Percentiles rank a stretch among this genome's conserved stretches.
Conservation (phyloP, 257 asterid species). For the Anisodus acutangulus region DNA sequence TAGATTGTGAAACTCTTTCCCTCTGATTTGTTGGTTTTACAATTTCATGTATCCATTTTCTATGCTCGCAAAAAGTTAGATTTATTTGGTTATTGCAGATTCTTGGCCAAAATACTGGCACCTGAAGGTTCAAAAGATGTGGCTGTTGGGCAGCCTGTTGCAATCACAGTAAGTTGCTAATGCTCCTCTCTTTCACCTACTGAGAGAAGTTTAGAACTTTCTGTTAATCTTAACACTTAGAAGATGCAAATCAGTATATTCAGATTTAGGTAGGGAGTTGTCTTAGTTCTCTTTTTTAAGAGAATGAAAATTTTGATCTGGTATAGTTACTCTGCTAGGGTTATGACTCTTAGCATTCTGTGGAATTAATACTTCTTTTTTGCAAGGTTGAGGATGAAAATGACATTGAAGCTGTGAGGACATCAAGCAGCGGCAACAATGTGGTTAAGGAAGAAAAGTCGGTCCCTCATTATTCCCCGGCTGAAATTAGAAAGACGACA, state of each 20-base stretch:
- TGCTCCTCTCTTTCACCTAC: background rate
- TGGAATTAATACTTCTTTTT: conserved; percentile 40
- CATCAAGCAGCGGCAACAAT: conserved; percentile 51
- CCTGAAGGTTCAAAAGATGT: conserved; percentile 97
- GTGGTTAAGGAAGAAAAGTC: conserved; percentile 57
- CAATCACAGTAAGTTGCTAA: conserved; percentile 74
- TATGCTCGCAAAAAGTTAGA: background rate
- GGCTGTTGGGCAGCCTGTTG: conserved; percentile 93
- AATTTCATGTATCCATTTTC: background rate
- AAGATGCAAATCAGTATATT: conserved; percentile 20
- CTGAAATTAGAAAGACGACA: conserved; percentile 48
- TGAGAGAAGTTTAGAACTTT: conserved; percentile 9
- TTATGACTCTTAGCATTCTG: conserved; percentile 24
- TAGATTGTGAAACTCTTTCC: background rate
- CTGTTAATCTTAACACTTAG: background rate
- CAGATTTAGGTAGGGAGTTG: background rate
- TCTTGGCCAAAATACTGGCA: conserved; percentile 85
- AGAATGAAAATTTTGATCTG: background rate
- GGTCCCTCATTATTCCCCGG: conserved; percentile 44
- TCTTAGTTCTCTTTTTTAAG: background rate
- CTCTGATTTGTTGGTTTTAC: background rate
- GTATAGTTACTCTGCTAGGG: background rate
- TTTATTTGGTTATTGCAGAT: conserved; percentile 50
- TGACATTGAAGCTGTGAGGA: conserved; percentile 75
- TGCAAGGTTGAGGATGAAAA: conserved; percentile 91